These are phyloP conservation scores for Naganishia vaughanmartiniae DNA, from an alignment of 768 basidiomycete genomes.

Conservation along the genomic window DNA sequence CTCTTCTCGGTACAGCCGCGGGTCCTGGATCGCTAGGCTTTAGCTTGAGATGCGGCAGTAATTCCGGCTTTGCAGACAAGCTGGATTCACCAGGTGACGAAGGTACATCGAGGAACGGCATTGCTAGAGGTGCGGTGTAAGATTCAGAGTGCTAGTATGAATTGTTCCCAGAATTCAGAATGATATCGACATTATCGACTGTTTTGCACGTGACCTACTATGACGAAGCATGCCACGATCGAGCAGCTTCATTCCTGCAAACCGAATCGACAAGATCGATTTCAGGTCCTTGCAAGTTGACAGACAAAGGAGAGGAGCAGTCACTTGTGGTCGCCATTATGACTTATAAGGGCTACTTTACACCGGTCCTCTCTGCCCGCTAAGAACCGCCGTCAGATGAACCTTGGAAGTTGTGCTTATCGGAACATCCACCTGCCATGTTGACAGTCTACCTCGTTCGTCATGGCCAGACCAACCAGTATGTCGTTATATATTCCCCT, in stretches of 20 bases:
- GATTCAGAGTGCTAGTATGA: too few relatives aligned
- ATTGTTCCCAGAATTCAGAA: background rate
- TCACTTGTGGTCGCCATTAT: too few relatives aligned
- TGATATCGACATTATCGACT: background rate
- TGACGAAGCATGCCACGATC: too few relatives aligned
- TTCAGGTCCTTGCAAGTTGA: too few relatives aligned
- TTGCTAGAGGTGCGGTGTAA: background rate
- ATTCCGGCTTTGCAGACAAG: background rate
- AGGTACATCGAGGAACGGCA: slow-evolving; percentile 34
- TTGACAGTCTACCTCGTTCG: slow-evolving; percentile 26
- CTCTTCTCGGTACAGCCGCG: slow-evolving; percentile 8
- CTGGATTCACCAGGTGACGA: slow-evolving; percentile 11
- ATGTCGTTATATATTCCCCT: background rate
- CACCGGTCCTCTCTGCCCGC: too few relatives aligned
- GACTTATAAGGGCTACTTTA: too few relatives aligned
- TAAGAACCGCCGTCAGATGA: too few relatives aligned
- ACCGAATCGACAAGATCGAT: too few relatives aligned
- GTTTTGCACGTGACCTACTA: too few relatives aligned
- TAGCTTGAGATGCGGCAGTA: slow-evolving; percentile 27
- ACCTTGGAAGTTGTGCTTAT: background rate
- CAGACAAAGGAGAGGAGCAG: too few relatives aligned
- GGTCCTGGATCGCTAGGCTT: slow-evolving; percentile 23
- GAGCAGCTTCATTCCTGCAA: too few relatives aligned
- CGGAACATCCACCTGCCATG: slow-evolving; percentile 6
- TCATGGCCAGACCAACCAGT: slow-evolving; percentile 24